Conservation (phyloP, 108 stramenopile genomes). For the Skeletonema menzelii region DNA sequence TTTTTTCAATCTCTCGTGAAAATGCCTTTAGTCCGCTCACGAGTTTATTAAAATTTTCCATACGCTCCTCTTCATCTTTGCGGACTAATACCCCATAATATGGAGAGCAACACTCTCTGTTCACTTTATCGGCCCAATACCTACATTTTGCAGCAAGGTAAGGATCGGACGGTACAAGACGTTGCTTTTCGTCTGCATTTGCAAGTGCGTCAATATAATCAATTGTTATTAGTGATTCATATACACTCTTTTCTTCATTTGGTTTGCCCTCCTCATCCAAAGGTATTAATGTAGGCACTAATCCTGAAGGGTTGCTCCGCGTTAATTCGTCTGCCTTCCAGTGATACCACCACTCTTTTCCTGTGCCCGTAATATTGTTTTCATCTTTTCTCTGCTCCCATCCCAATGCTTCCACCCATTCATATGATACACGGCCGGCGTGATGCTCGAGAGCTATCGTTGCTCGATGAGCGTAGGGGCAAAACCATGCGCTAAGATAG, state of each 20-base stretch:
- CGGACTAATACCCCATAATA: conserved; percentile 84
- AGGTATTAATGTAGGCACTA: conserved; percentile 83
- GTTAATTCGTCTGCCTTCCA: conserved; percentile 81
- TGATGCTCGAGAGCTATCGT: conserved; percentile 88
- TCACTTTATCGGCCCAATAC: conserved; percentile 78
- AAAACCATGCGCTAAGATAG: conserved; percentile 86
- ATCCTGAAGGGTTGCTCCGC: conserved; percentile 63
- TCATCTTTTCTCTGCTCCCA: conserved; percentile 81
- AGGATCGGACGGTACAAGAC: conserved; percentile 71
- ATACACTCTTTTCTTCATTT: conserved; percentile 58
- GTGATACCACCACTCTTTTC: conserved; percentile 91
- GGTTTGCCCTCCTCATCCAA: conserved; percentile 38
- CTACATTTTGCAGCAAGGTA: conserved; percentile 69
- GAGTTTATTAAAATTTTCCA: conserved; percentile 63
- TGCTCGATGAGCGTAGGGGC: conserved; percentile 85
- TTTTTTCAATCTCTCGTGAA: conserved; percentile 61
- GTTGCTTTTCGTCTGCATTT: conserved; percentile 39
- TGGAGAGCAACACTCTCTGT: conserved; percentile 78
- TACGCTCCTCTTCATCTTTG: conserved; percentile 62
- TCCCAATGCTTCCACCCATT: conserved; percentile 82
- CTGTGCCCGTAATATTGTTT: conserved; percentile 67
- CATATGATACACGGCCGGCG: conserved; percentile 64
- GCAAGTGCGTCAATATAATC: conserved; percentile 81
- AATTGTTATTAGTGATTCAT: conserved; percentile 71
- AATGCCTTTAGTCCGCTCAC: conserved; percentile 63